phyloP scores from a whole-genome alignment of 139 green algal genomes.

The Coccomyxa sp. region DNA sequence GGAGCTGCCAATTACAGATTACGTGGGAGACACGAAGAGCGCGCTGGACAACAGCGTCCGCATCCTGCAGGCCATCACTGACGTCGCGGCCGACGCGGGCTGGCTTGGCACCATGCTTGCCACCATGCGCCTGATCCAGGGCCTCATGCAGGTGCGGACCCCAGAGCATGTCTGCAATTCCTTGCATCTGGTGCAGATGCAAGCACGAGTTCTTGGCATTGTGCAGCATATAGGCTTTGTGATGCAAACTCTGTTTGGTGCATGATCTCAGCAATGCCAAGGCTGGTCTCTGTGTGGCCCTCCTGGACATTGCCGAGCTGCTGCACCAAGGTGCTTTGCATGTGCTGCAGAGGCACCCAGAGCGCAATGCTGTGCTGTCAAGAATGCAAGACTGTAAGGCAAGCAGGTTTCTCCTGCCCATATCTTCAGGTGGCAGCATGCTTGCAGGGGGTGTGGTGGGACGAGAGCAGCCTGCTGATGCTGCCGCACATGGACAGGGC shows the following conservation, averaged over 20 bases:
- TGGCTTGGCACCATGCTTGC: slow-evolving; percentile 75
- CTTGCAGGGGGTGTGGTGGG: slow-evolving; percentile 74
- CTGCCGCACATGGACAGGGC: slow-evolving; percentile 65
- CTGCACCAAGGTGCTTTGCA: no score
- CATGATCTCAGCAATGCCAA: neutral
- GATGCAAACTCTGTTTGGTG: no score
- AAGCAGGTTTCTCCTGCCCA: no score
- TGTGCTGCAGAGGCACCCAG: no score
- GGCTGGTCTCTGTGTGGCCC: neutral
- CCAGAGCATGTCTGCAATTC: neutral
- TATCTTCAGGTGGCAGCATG: no score
- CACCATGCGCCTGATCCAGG: slow-evolving; percentile 80
- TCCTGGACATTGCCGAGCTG: no score
- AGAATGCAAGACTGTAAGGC: no score
- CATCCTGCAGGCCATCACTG: slow-evolving; percentile 90
- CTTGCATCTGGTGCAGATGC: no score
- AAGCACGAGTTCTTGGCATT: no score
- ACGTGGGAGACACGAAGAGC: slow-evolving; percentile 89
- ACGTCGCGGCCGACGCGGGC: slow-evolving; percentile 74
- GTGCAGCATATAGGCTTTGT: no score
- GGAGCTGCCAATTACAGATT: slow-evolving; percentile 88
- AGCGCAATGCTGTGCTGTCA: no score
- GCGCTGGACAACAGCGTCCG: slow-evolving; percentile 90
- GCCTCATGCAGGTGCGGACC: slow-evolving; percentile 75
- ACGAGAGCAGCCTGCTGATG: slow-evolving; percentile 60